A percentile compares a stretch with the other conserved stretches of the same genome.
Conservation (phyloP, 1,139 yeast species). For the Pneumocystis murina region DNA sequence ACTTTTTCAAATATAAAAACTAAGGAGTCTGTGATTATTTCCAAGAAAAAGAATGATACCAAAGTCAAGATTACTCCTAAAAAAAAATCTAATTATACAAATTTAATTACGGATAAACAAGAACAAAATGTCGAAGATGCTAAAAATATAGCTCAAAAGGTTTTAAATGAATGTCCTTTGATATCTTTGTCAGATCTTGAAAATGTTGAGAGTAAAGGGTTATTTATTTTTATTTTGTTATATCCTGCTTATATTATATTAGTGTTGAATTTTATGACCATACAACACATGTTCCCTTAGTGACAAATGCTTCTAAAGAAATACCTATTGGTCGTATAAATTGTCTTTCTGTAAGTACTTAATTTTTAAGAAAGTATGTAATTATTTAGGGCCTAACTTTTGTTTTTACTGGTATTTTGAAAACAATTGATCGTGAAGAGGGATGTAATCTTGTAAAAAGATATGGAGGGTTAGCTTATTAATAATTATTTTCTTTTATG, state of each 20-base stretch:
- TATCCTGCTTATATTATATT: not conserved
- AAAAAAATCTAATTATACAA: not conserved
- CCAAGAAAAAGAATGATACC: not conserved
- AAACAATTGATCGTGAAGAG: slow-evolving; percentile 59
- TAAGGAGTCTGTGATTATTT: not conserved
- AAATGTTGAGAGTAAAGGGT: not conserved
- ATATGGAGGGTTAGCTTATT: slow-evolving; percentile 52
- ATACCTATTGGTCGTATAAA: slow-evolving; percentile 17
- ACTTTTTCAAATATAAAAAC: not conserved
- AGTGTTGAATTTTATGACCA: not conserved
- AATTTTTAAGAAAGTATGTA: not conserved
- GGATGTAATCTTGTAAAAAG: slow-evolving; percentile 64
- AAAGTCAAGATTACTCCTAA: not conserved
- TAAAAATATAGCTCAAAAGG: not conserved
- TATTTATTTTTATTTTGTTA: not conserved
- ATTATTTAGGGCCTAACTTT: slow-evolving; percentile 53
- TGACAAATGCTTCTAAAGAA: slow-evolving; percentile 8
- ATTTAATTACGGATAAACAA: not conserved
- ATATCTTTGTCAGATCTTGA: not conserved
- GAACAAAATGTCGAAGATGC: not conserved
- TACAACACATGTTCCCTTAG: not conserved
- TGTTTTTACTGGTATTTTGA: slow-evolving; percentile 84
- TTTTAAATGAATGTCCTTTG: not conserved
- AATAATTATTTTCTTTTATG: not conserved
- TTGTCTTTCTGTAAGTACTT: slow-evolving; percentile 12